Percentiles rank a stretch among this genome's conserved stretches.
Evolutionary conservation across 1,139 yeast genomes (phyloP).

Genomic region (Blastobotrys elegans): DNA sequence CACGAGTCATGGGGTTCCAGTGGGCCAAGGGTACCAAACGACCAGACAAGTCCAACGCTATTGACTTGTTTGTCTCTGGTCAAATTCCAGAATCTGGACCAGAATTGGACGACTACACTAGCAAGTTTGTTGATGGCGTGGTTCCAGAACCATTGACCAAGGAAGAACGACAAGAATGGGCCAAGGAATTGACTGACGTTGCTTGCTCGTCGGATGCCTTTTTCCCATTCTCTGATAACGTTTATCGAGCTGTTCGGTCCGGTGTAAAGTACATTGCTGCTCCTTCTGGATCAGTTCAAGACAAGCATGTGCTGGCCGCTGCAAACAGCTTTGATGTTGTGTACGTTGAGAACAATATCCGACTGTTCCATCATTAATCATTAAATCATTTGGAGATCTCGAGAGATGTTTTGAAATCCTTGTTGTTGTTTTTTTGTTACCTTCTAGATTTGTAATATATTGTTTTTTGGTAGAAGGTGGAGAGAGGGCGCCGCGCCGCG

Average conservation of each 20-base stretch:
- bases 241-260: constrained; percentile 92
- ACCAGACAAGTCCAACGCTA: constrained; percentile 97
- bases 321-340: constrained; percentile 86
- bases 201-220: constrained; percentile 95
- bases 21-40: constrained; percentile 99
- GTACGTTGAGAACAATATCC: constrained; percentile 91
- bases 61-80: constrained; percentile 84
- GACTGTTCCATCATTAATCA: constrained; percentile 80
- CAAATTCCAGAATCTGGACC: constrained; percentile 92
- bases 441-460: neutral
- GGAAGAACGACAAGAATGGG: constrained; percentile 86
- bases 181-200: constrained; percentile 69
- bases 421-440: neutral
- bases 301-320: constrained; percentile 90
- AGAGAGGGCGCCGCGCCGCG: too few relatives aligned
- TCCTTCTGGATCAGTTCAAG: constrained; percentile 97
- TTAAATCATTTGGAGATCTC: neutral
- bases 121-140: constrained; percentile 68
- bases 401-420: too few relatives aligned
- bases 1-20: constrained; percentile 82
- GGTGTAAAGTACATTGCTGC: constrained; percentile 97
- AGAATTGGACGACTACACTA: constrained; percentile 85
- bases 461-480: too few relatives aligned
- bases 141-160: constrained; percentile 78
- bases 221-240: constrained; percentile 99